A percentile compares a stretch with the other conserved stretches of the same genome.
phyloP scores from a whole-genome alignment of 208 protist genomes.

The Cochliopodium minus region DNA sequence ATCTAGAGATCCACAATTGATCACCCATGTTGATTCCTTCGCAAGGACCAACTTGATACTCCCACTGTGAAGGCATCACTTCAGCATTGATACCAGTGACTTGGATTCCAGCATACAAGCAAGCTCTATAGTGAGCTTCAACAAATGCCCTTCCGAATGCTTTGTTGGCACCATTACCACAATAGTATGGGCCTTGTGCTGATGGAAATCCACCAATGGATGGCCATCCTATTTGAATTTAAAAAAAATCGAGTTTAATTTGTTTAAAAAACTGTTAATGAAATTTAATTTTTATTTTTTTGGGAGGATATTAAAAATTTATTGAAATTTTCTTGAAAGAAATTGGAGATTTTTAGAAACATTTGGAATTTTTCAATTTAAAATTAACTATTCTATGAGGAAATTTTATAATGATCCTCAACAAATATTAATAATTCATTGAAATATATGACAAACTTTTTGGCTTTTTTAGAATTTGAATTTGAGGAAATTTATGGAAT shows the following conservation, averaged over 20 bases:
- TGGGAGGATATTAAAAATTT: neutral
- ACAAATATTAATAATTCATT: too few species aligned
- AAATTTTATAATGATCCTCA: too few species aligned
- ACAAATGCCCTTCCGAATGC: constrained; percentile 62
- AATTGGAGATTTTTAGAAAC: too few species aligned
- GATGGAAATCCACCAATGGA: constrained; percentile 56
- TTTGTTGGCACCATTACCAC: constrained; percentile 48
- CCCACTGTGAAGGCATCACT: constrained; percentile 87
- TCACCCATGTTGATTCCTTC: constrained; percentile 68
- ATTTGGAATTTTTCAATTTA: too few species aligned
- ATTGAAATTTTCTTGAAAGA: neutral
- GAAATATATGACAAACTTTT: too few species aligned
- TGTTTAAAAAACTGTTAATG: neutral
- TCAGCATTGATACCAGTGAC: constrained; percentile 77
- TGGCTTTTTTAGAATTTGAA: too few species aligned
- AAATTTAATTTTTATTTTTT: neutral
- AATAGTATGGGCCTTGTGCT: constrained; percentile 91
- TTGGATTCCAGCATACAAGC: constrained; percentile 48
- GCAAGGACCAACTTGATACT: constrained; percentile 84
- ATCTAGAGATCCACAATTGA: constrained; percentile 70
- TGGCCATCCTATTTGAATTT: constrained; percentile 52
- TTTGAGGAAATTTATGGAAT: too few species aligned
- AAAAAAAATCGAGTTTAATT: constrained; percentile 7
- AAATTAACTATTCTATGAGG: too few species aligned
- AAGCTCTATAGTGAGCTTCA: constrained; percentile 47